Percentiles rank a stretch among this genome's conserved stretches.
Evolutionary conservation across 2,329 filamentous ascomycete species (phyloP).

Genomic region (Septoria linicola): DNA sequence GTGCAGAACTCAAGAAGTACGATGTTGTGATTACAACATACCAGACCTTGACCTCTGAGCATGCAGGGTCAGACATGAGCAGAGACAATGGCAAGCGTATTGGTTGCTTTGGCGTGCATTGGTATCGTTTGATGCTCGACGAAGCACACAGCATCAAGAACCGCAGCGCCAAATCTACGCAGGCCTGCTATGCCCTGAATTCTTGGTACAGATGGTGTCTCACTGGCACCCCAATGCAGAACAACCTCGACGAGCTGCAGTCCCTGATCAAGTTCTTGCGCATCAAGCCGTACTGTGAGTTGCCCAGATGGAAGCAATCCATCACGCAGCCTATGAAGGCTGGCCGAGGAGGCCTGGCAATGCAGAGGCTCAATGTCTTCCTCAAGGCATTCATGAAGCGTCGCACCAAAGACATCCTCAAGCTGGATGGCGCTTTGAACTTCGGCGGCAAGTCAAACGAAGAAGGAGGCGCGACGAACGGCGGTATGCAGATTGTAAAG

Average conservation of each 20-base stretch:
- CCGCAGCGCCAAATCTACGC: conserved; percentile 89
- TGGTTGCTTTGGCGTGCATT: conserved; percentile 86
- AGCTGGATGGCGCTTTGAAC: conserved; percentile 77
- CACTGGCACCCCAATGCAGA: conserved; percentile 96
- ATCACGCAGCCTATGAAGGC: conserved; percentile 89
- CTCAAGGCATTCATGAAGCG: conserved; percentile 96
- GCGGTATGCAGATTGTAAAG: conserved; percentile 85
- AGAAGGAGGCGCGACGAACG: conserved; percentile 54
- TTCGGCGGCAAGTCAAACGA: conserved; percentile 66
- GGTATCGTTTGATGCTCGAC: conserved; percentile 93
- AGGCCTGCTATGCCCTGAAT: conserved; percentile 81
- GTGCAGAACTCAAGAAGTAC: conserved; percentile 73
- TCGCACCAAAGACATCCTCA: conserved; percentile 95
- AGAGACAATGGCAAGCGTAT: conserved; percentile 64
- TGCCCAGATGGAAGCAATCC: conserved; percentile 84
- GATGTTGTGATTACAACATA: conserved; percentile 98
- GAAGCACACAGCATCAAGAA: conserved; percentile 99
- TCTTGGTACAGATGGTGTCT: conserved; percentile 94
- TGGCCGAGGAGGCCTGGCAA: conserved; percentile 83
- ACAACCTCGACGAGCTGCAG: conserved; percentile 94
- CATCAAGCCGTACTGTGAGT: conserved; percentile 85
- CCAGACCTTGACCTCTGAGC: conserved; percentile 89
- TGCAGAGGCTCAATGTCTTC: conserved; percentile 78
- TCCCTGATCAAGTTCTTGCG: conserved; percentile 88
- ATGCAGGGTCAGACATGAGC: conserved; percentile 65